Conservation (phyloP, 2,329 filamentous ascomycete species). For the Fusarium brevicatenulatum region DNA sequence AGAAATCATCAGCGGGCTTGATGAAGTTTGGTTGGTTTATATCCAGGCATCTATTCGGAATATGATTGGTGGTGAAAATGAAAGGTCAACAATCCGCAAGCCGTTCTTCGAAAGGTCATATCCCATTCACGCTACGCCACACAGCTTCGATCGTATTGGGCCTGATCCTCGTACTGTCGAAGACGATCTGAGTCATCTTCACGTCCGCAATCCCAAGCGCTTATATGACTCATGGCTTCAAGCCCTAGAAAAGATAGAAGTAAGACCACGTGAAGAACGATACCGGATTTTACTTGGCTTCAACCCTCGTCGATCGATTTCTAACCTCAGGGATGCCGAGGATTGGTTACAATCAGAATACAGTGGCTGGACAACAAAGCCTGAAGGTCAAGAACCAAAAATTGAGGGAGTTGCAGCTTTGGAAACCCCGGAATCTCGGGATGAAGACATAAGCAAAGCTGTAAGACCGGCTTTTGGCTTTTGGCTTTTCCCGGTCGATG, state of each 20-base stretch:
- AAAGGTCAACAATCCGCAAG: accelerated
- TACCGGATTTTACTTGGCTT: not conserved
- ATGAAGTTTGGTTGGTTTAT: not conserved
- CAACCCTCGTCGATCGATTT: accelerated
- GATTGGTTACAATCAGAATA: not conserved
- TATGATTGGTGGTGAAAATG: not conserved
- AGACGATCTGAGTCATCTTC: not conserved
- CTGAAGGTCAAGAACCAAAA: not conserved
- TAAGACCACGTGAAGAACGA: not conserved
- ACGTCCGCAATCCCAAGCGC: not conserved
- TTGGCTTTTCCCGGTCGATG: not conserved
- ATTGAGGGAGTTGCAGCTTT: not conserved
- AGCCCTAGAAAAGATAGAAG: not conserved
- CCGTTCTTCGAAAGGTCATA: not conserved
- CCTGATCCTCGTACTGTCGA: not conserved
- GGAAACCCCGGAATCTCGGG: not conserved
- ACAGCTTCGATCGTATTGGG: not conserved
- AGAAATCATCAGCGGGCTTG: not conserved
- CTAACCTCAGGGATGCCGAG: not conserved
- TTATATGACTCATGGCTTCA: not conserved
- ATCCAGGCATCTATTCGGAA: accelerated
- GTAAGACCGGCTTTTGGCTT: not conserved
- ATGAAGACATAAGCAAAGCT: not conserved
- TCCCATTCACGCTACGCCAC: not conserved
- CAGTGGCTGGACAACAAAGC: accelerated